Evolutionary conservation across 352 stramenopile genomes (phyloP).

Genomic region (Phytopythium ostracodes): DNA sequence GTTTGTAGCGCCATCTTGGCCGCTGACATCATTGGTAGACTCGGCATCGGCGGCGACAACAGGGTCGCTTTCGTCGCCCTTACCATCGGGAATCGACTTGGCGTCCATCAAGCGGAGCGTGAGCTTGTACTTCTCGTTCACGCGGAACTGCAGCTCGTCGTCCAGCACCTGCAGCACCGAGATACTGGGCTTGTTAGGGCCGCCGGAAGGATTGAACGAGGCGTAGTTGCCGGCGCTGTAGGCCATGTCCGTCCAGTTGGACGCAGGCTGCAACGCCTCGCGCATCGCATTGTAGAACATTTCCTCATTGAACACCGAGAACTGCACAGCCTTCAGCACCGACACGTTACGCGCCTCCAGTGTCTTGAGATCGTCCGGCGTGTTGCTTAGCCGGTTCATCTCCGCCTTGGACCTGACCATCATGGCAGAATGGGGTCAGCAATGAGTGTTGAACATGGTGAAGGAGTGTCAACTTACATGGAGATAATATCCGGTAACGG

Average conservation of each 20-base stretch:
- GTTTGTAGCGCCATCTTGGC: background rate
- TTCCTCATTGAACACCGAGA: conserved; percentile 86
- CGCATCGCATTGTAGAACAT: conserved; percentile 83
- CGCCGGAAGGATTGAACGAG: background rate
- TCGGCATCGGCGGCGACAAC: conserved; percentile 5
- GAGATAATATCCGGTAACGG: conserved; percentile 33
- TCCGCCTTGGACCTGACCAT: conserved; percentile 42
- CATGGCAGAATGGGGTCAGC: background rate
- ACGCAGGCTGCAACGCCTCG: conserved; percentile 60
- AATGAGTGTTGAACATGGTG: background rate
- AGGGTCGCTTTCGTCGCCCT: conserved; percentile 6
- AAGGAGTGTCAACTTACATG: conserved; percentile 24
- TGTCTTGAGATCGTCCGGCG: conserved; percentile 49
- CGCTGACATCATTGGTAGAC: background rate
- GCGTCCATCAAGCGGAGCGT: conserved; percentile 69
- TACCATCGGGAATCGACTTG: conserved; percentile 25
- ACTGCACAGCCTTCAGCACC: conserved; percentile 76
- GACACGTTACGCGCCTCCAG: conserved; percentile 67
- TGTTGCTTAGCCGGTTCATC: conserved; percentile 59
- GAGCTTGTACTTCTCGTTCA: conserved; percentile 74
- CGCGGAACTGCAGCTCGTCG: conserved; percentile 72
- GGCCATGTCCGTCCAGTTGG: conserved; percentile 64
- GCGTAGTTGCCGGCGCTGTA: conserved; percentile 64
- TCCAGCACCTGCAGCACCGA: conserved; percentile 78
- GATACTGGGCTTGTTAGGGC: conserved; percentile 39